Evolutionary conservation across 2,329 filamentous ascomycete genomes (phyloP), one percentile per base, ranked within the genome.

Genomic region (Diaporthe nobilis): DNA sequence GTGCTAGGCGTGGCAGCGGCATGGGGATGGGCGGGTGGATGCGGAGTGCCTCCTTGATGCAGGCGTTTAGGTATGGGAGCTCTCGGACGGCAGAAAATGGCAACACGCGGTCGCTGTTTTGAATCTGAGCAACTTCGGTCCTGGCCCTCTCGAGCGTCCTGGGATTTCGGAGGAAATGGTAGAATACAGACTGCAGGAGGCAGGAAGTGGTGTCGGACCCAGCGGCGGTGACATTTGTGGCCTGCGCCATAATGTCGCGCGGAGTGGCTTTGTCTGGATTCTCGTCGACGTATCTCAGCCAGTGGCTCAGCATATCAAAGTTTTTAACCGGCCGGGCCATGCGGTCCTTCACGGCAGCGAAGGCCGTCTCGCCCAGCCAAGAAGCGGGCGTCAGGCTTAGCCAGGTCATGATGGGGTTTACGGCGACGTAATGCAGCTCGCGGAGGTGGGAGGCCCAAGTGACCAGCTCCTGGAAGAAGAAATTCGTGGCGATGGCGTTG

Each of bases 11-110:
- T 39, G 73, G 71, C 9, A 76, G 71, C 28, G 61, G 49, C 31
- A 76, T 65, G 12, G 53, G 53, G 5, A 76, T 53, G 7, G 75
- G 60, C 25, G 75, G 57, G 65, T 76, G 75, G 10, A 71, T 58
- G n/a, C 75, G 75, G 31, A 76, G 65, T 8, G 39, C 25, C 49
- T 76, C 75, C 15, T 76, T 34, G 37, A 76, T 31, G 28, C 39
- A 47, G 2, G 71, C 75, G 2, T 70, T 20, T 8, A 76, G 65
- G 39, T 76, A 76, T 8, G 75, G 75, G 0, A 76, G 47, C 28
- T 68, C 42, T 1, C 37, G 20, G 25, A 60, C 53, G 3, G 7
- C 42, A 51, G 28, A 67, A 7, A 67, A 67, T 3, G 63, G 63
- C 44, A 67, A 37, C 20, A 67, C 63, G 22, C 63, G 63, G 28